Percentiles rank a stretch among this genome's conserved stretches.
Evolutionary conservation across 2,329 filamentous ascomycete genomes (phyloP).

Genomic region (Phialophora tarda): DNA sequence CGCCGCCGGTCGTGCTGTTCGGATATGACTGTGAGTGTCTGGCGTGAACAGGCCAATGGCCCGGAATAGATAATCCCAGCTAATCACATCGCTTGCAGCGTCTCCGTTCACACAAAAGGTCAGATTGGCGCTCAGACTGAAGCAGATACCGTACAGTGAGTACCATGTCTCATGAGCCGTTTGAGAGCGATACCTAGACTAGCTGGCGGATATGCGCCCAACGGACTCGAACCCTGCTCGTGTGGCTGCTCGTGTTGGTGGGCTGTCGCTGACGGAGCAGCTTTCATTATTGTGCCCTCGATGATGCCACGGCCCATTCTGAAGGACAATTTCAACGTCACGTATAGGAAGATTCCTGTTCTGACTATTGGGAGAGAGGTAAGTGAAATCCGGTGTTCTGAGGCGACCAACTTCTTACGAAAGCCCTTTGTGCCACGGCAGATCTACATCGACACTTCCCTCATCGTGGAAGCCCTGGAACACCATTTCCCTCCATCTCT

Average conservation of each 20-base stretch:
- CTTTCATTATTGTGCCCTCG: conserved; percentile 50
- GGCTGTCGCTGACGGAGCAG: conserved; percentile 7
- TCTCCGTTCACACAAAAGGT: conserved; percentile 38
- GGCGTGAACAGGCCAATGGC: not conserved
- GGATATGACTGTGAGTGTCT: conserved; percentile 37
- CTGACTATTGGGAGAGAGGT: conserved; percentile 66
- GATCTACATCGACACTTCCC: conserved; percentile 37
- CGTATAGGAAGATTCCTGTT: conserved; percentile 72
- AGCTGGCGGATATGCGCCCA: not conserved
- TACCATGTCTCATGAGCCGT: not conserved
- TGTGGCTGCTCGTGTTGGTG: not conserved
- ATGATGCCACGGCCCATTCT: conserved; percentile 71
- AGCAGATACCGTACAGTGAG: conserved; percentile 37
- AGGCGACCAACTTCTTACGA: not conserved
- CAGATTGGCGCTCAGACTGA: conserved; percentile 28
- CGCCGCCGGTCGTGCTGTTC: conserved; percentile 35
- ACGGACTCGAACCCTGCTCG: not conserved
- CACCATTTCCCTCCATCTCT: conserved; percentile 24
- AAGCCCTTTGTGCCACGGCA: not conserved
- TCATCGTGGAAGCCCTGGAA: conserved; percentile 35
- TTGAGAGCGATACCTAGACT: not conserved
- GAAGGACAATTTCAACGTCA: conserved; percentile 62
- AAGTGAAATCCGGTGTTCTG: not conserved
- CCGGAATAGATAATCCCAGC: not conserved
- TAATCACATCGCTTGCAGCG: conserved; percentile 13